Percentiles rank a stretch among this genome's conserved stretches.
Conservation (phyloP, 2,329 filamentous ascomycete species). For the Pochonia chlamydosporia region DNA sequence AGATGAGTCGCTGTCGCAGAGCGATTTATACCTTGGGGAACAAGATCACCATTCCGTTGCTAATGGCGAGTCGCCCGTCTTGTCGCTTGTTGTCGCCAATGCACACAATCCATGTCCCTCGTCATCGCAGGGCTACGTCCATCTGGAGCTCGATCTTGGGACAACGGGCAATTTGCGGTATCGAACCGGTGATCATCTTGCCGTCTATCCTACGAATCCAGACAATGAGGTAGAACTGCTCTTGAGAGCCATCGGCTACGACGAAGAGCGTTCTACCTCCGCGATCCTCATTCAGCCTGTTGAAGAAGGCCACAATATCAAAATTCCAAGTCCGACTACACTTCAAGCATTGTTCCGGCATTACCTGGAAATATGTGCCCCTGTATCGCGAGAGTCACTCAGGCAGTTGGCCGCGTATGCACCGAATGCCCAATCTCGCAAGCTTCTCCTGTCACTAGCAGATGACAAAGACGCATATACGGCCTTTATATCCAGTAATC, state of each 20-base stretch:
- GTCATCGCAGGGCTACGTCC: conserved; percentile 19
- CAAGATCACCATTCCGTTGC: too few relatives aligned
- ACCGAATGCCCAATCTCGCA: conserved; percentile 30
- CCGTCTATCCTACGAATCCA: conserved; percentile 33
- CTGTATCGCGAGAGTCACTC: conserved; percentile 35
- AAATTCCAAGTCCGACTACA: conserved; percentile 28
- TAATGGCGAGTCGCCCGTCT: too few relatives aligned
- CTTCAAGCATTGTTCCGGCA: conserved; percentile 32
- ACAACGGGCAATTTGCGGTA: conserved; percentile 25
- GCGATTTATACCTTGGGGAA: too few relatives aligned
- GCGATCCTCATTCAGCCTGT: too few relatives aligned
- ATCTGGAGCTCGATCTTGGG: conserved; percentile 32
- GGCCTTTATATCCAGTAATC: conserved; percentile 14
- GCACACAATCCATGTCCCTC: too few relatives aligned
- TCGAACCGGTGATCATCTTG: conserved; percentile 34
- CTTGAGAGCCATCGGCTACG: conserved; percentile 20
- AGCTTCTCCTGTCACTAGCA: conserved; percentile 43
- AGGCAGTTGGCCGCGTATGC: too few relatives aligned
- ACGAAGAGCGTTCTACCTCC: conserved; percentile 18
- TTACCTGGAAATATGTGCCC: conserved; percentile 37
- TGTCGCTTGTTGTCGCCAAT: too few relatives aligned
- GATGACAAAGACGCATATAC: conserved; percentile 22
- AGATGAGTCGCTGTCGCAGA: too few relatives aligned
- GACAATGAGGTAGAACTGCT: conserved; percentile 26
- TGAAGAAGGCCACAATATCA: conserved; percentile 22